Conservation (phyloP, 768 basidiomycete genomes). For the Suillus alpinus region DNA sequence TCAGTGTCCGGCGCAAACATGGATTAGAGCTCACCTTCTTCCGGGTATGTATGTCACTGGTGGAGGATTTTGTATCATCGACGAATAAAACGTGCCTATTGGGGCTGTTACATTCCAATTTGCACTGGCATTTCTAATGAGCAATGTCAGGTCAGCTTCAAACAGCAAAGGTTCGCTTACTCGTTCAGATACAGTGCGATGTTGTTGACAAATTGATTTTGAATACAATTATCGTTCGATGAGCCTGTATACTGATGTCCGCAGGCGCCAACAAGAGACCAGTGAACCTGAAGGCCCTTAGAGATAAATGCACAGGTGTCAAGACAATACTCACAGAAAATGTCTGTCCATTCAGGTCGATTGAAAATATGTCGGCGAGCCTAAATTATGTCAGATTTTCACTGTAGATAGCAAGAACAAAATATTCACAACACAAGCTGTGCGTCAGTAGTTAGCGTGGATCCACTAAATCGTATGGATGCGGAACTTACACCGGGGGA, state of each 20-base stretch:
- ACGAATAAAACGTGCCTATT: slow-evolving; percentile 2
- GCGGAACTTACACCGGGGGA: background rate
- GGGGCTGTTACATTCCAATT: slow-evolving; percentile 4
- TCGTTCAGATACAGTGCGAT: slow-evolving; percentile 5
- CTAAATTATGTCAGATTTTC: background rate
- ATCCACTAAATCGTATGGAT: background rate
- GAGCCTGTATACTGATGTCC: background rate
- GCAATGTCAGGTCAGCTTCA: background rate
- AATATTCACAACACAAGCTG: slow-evolving; percentile 5
- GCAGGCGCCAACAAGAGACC: slow-evolving; percentile 7
- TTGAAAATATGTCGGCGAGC: background rate
- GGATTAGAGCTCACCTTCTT: background rate
- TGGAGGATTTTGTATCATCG: background rate
- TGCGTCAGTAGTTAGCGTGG: no score
- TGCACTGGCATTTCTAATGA: slow-evolving; percentile 4
- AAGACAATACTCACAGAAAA: slow-evolving; percentile 3
- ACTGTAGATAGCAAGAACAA: background rate
- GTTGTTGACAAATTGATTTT: background rate
- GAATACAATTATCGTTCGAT: slow-evolving; percentile 2
- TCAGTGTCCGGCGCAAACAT: background rate
- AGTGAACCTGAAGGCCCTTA: background rate
- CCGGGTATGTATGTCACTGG: slow-evolving; percentile 1
- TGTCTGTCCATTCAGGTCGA: background rate
- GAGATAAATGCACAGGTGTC: background rate
- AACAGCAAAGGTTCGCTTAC: background rate